These are phyloP conservation scores for Candolleomyces efflorescens DNA, from an alignment of 768 basidiomycete species.

Conservation along the genomic window DNA sequence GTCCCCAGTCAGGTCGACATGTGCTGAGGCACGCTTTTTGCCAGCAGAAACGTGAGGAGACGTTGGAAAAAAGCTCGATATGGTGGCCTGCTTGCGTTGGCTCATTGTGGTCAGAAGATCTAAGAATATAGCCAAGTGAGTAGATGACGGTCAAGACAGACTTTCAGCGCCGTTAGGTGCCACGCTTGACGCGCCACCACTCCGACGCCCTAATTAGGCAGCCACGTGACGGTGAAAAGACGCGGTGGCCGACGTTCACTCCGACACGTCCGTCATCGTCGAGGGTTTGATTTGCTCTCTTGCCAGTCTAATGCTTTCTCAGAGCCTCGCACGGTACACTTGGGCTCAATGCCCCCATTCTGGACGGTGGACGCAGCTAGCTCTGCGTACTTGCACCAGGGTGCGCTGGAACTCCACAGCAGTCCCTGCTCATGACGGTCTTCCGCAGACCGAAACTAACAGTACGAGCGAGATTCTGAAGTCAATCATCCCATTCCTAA, in stretches of 20 bases:
- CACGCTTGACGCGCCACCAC: neutral
- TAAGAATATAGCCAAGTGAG: neutral
- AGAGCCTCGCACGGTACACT: constrained; percentile 15
- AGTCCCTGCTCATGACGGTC: constrained; percentile 31
- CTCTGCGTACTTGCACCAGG: neutral
- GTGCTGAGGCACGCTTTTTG: constrained; percentile 29
- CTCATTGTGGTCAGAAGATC: neutral
- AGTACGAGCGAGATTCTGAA: constrained; percentile 34
- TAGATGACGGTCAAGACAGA: neutral
- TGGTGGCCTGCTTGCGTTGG: constrained; percentile 24
- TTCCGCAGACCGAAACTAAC: constrained; percentile 56
- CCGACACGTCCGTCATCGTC: neutral
- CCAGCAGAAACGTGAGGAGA: constrained; percentile 16
- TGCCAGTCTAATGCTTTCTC: constrained; percentile 12
- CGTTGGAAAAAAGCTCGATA: constrained; percentile 36
- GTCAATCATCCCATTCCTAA: neutral
- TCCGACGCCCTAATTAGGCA: neutral
- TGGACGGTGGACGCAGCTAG: neutral
- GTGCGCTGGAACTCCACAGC: constrained; percentile 24
- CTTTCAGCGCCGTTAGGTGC: too few species aligned
- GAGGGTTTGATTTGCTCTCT: neutral
- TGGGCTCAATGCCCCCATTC: neutral
- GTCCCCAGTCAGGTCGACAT: constrained; percentile 54
- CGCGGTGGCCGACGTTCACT: neutral
- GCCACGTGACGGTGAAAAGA: constrained; percentile 1